Evolutionary conservation across 495 filamentous ascomycete genomes (phyloP), one percentile per base, ranked within the genome.

Genomic region (Aspergillus cavernicola): DNA sequence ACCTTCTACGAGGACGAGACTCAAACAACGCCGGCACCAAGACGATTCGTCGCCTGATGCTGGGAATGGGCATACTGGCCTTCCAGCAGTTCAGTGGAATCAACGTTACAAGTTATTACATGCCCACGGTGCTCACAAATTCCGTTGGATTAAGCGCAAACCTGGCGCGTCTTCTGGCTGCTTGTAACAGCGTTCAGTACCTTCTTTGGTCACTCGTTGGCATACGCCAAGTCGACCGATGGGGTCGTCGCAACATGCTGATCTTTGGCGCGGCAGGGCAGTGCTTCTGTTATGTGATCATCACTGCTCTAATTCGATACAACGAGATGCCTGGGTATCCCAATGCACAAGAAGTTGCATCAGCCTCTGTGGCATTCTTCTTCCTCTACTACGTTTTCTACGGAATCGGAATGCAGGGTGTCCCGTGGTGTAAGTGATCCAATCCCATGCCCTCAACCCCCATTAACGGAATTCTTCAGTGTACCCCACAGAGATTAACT

Each of bases 351-450:
- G 62, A 69, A 11, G 59, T 62, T 6, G 71, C 65, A 4, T 67
- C 67, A 6, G 69, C 66, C 6, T 63, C 68, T 6, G 54, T 73
- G 13, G 70, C 65, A 37, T 73, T 81, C 45, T 78, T 81, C 53
- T 80, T 80, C 45, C 52, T 78, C 13, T 78, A 73, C 55, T 76
- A 76, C 50, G 65, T 74, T 35, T 73, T 63, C 62, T 80, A 79
- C 46, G 77, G 73, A 4, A 65, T 77, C 42, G 77, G 75, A 16
- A 71, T 71, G 67, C 76, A 74, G 23, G 77, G 65, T 6, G 45
- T 64, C 13, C 52, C 60, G 2, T 65, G 65, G 65, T 51, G 47
- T 50, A 31, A 23, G 47, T 26, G 22, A 28, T 9, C 35, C 13
- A 22, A 15, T 20, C 35, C 6, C 13, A 26, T 29, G 3, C 22